phyloP scores from a whole-genome alignment of 2,329 filamentous ascomycete genomes.

The Pseudogymnoascus sp. region DNA sequence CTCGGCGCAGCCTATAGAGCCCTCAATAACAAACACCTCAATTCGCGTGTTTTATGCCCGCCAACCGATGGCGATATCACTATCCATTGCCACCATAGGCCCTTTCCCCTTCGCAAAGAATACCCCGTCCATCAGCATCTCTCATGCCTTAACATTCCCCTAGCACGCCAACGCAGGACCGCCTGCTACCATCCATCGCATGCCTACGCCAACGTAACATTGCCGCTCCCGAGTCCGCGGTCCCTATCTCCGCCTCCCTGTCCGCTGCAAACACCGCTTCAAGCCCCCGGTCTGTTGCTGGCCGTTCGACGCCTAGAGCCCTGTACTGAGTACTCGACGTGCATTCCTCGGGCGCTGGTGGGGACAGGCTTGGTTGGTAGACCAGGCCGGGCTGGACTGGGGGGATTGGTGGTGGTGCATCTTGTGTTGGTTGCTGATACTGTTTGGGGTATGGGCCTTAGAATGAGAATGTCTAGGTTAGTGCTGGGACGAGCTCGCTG shows the following conservation, averaged over 20 bases:
- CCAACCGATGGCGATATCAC: neutral
- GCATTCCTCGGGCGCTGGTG: neutral
- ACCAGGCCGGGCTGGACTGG: neutral
- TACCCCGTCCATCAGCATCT: neutral
- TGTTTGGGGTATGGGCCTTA: neutral
- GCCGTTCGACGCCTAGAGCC: neutral
- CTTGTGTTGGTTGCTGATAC: neutral
- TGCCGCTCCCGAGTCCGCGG: neutral
- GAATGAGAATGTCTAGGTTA: neutral
- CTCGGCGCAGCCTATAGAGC: neutral
- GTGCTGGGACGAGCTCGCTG: neutral
- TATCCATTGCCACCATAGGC: neutral
- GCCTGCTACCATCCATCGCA: neutral
- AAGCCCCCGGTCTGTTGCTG: neutral
- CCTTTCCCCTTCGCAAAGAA: neutral
- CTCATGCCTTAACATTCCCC: neutral
- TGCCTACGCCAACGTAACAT: neutral
- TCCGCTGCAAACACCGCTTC: neutral
- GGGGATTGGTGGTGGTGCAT: neutral
- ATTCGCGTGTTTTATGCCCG: neutral
- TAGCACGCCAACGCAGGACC: neutral
- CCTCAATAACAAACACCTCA: neutral
- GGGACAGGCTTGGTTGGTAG: neutral
- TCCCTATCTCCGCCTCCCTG: neutral
- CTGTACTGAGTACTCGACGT: neutral